Evolutionary conservation across 148 eudicot species (phyloP).

Genomic region (Chenopodium suecicum): DNA sequence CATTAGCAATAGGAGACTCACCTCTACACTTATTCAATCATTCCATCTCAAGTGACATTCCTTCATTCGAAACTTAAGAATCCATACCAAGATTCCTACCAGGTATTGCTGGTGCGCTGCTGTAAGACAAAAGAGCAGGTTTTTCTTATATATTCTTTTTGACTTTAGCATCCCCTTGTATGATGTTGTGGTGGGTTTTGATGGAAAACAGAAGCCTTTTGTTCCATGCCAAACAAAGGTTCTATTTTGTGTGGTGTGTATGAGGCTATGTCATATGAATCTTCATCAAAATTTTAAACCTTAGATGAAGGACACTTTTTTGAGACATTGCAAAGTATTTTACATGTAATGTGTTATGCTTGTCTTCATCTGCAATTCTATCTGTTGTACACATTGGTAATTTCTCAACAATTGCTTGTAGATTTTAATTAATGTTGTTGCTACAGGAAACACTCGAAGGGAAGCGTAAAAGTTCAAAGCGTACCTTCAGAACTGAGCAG

Average conservation of each 20-base stretch:
- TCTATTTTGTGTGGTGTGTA: neutral
- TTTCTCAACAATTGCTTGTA: neutral
- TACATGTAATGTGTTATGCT: neutral
- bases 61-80: neutral
- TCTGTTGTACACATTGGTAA: neutral
- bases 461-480: slow-evolving; percentile 79
- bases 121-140: too few relatives aligned
- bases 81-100: neutral
- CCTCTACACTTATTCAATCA: neutral
- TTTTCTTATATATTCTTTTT: too few relatives aligned
- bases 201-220: neutral
- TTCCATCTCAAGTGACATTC: neutral
- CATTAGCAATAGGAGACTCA: too few relatives aligned
- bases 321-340: neutral
- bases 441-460: slow-evolving; percentile 70
- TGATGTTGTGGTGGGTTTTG: neutral
- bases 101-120: too few relatives aligned
- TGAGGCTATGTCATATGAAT: neutral
- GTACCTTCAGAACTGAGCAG: slow-evolving; percentile 77
- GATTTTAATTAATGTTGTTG: slow-evolving; percentile 6
- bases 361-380: neutral
- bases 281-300: too few relatives aligned
- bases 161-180: neutral
- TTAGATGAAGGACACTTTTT: neutral
- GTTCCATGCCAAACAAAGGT: neutral